Evolutionary conservation across 345 rosid genomes (phyloP).

Genomic region (Salix caprea): DNA sequence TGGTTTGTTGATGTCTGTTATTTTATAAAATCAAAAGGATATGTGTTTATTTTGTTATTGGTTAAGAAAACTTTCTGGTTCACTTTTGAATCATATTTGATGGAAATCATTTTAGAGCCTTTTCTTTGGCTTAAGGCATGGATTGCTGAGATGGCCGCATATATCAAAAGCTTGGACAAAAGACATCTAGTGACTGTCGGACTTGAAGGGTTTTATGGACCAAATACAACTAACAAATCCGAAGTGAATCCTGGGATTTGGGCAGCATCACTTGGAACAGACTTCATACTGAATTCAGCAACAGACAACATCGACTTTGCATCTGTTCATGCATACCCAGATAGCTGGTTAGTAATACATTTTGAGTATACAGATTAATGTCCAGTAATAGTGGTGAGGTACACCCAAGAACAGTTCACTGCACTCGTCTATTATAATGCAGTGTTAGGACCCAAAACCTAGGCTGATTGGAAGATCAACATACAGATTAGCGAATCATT

Average conservation of each 20-base stretch:
- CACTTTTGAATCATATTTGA: background rate
- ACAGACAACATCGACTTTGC: constrained; percentile 43
- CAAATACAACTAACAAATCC: constrained; percentile 14
- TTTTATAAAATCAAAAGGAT: background rate
- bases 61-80: background rate
- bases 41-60: background rate
- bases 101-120: background rate
- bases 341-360: constrained; percentile 40
- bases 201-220: constrained; percentile 45
- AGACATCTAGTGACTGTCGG: constrained; percentile 45
- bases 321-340: constrained; percentile 51
- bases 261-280: constrained; percentile 50
- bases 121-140: constrained; percentile 33
- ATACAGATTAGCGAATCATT: background rate
- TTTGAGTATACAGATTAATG: background rate
- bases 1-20: background rate
- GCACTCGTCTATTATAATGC: background rate
- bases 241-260: constrained; percentile 46
- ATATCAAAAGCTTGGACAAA: constrained; percentile 41
- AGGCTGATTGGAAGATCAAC: background rate
- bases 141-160: constrained; percentile 48
- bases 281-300: constrained; percentile 41
- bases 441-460: background rate
- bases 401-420: background rate
- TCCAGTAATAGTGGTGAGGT: background rate